phyloP scores from a whole-genome alignment of 352 stramenopile species.

The Phytophthora capsici region DNA sequence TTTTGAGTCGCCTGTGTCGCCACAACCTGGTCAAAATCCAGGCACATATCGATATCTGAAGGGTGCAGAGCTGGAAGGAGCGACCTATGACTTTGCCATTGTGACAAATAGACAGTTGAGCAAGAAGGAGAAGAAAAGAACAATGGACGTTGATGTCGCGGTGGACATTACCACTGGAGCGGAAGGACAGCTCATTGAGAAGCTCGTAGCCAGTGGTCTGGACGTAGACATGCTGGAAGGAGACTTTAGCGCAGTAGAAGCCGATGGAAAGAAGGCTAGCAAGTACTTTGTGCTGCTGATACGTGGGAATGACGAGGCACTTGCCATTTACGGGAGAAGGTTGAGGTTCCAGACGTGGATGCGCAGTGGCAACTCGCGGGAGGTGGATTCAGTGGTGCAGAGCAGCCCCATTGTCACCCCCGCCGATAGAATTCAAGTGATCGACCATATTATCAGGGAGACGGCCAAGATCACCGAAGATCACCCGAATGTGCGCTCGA shows the following conservation, averaged over 20 bases:
- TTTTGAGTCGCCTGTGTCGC: constrained; percentile 53
- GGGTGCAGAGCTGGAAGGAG: constrained; percentile 52
- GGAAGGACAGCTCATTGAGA: constrained; percentile 59
- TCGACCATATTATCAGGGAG: constrained; percentile 85
- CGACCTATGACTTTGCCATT: constrained; percentile 78
- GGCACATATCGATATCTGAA: constrained; percentile 68
- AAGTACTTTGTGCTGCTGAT: constrained; percentile 82
- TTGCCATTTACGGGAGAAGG: constrained; percentile 61
- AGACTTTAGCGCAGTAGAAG: constrained; percentile 59
- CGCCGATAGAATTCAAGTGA: constrained; percentile 81
- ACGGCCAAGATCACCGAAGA: constrained; percentile 64
- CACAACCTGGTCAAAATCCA: constrained; percentile 34
- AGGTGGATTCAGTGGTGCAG: constrained; percentile 69
- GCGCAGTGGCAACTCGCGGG: constrained; percentile 71
- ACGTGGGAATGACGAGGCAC: constrained; percentile 67
- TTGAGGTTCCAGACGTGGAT: constrained; percentile 83
- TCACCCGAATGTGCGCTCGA: constrained; percentile 62
- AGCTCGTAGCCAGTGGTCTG: constrained; percentile 65
- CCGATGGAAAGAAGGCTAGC: constrained; percentile 46
- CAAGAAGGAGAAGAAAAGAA: constrained; percentile 30
- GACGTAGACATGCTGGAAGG: constrained; percentile 79
- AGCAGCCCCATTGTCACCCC: constrained; percentile 69
- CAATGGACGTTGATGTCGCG: constrained; percentile 14
- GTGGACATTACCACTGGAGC: constrained; percentile 30
- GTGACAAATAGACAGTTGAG: constrained; percentile 54